Conservation (phyloP, 1,284 basidiomycete species). For the Leccinum pachyderme region DNA sequence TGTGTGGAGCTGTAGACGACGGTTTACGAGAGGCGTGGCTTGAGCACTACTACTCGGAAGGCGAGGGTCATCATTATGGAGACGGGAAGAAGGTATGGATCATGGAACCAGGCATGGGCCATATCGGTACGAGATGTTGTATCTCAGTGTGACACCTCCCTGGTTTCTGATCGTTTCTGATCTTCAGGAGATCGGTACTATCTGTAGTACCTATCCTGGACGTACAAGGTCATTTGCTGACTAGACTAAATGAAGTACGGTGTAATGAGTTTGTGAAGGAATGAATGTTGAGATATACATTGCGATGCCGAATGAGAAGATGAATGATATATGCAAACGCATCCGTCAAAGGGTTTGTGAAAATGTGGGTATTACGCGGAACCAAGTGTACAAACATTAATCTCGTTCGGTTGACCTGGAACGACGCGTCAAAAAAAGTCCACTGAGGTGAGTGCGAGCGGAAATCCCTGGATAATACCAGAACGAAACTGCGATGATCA, state of each 20-base stretch:
- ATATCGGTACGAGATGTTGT: slow-evolving; percentile 56
- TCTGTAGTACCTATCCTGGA: slow-evolving; percentile 25
- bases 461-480: slow-evolving; percentile 42
- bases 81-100: slow-evolving; percentile 67
- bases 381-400: slow-evolving; percentile 15
- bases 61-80: slow-evolving; percentile 34
- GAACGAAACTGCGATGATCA: slow-evolving; percentile 40
- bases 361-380: slow-evolving; percentile 4
- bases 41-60: slow-evolving; percentile 48
- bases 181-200: slow-evolving; percentile 48
- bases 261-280: slow-evolving; percentile 4
- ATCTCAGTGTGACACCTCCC: neutral
- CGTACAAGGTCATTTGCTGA: slow-evolving; percentile 7
- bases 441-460: neutral
- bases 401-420: slow-evolving; percentile 26
- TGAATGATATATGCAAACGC: slow-evolving; percentile 1
- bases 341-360: slow-evolving; percentile 3
- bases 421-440: slow-evolving; percentile 2
- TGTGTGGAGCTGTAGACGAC: slow-evolving; percentile 81
- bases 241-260: slow-evolving; percentile 1
- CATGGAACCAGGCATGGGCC: slow-evolving; percentile 79
- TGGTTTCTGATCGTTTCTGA: slow-evolving; percentile 5
- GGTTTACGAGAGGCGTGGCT: slow-evolving; percentile 72
- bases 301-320: slow-evolving; percentile 6
- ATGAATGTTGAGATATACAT: slow-evolving; percentile 14